Evolutionary conservation across 306 rosid genomes (phyloP).

Genomic region (Sesbania bispinosa): DNA sequence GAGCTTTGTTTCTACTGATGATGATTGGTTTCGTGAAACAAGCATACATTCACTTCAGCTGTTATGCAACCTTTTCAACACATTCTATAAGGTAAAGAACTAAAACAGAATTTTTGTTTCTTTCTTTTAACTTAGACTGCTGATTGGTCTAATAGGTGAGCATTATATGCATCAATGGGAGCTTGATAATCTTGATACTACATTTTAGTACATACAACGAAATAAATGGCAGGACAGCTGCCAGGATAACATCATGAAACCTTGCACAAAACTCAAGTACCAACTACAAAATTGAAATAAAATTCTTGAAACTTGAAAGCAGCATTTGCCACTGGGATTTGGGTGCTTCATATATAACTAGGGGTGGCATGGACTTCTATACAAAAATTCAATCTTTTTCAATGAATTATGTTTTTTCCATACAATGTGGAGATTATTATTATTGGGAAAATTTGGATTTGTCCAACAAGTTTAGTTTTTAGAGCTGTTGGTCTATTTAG

Average conservation of each 20-base stretch:
- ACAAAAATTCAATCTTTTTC: not conserved
- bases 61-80: constrained; percentile 98
- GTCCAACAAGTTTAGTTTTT: not conserved
- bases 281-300: not conserved
- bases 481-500: not conserved
- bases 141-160: not conserved
- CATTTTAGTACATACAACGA: not conserved
- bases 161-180: not conserved
- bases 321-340: not conserved
- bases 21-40: constrained; percentile 88
- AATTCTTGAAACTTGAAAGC: constrained; percentile 2
- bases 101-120: not conserved
- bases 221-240: not conserved
- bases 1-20: constrained; percentile 59
- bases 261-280: not conserved
- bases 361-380: not conserved
- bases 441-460: not conserved
- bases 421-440: not conserved
- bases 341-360: not conserved
- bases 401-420: not conserved
- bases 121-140: constrained; percentile 1
- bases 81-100: constrained; percentile 83
- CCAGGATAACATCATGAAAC: not conserved
- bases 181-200: constrained; percentile 8
- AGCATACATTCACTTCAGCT: constrained; percentile 97